Evolutionary conservation across 441 rosid genomes (phyloP).

Genomic region (Erysimum cheiri): DNA sequence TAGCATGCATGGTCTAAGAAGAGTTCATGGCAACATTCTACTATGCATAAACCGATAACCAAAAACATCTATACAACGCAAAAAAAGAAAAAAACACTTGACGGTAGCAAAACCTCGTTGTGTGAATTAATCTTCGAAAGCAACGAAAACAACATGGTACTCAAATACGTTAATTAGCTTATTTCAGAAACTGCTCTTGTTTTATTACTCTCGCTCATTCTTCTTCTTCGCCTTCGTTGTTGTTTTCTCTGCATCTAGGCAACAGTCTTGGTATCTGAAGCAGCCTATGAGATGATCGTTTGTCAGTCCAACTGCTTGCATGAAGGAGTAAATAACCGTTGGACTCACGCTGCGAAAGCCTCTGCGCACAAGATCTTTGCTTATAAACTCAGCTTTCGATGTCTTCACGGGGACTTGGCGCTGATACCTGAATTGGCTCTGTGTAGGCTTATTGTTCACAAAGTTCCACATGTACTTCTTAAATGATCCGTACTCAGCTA

Average conservation of each 20-base stretch:
- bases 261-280: slow-evolving; percentile 84
- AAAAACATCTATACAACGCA: slow-evolving; percentile 19
- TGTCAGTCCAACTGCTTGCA: slow-evolving; percentile 87
- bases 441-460: slow-evolving; percentile 74
- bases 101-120: slow-evolving; percentile 26
- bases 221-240: slow-evolving; percentile 36
- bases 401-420: slow-evolving; percentile 86
- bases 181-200: slow-evolving; percentile 7
- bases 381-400: slow-evolving; percentile 86
- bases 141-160: slow-evolving; percentile 29
- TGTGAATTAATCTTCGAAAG: slow-evolving; percentile 6
- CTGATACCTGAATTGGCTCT: slow-evolving; percentile 76
- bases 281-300: slow-evolving; percentile 87
- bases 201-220: slow-evolving; percentile 34
- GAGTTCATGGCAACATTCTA: slow-evolving; percentile 20
- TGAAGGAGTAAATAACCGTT: slow-evolving; percentile 83
- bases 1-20: slow-evolving; percentile 4
- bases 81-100: not conserved
- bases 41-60: slow-evolving; percentile 10
- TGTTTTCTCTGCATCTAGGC: slow-evolving; percentile 52
- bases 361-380: slow-evolving; percentile 91
- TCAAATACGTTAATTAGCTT: slow-evolving; percentile 29
- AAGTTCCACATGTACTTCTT: slow-evolving; percentile 93
- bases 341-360: slow-evolving; percentile 93
- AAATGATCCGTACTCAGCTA: slow-evolving; percentile 80